Percentiles rank a stretch among this genome's conserved stretches.
Conservation (phyloP, 768 basidiomycete species). For the Russula olivacea region DNA sequence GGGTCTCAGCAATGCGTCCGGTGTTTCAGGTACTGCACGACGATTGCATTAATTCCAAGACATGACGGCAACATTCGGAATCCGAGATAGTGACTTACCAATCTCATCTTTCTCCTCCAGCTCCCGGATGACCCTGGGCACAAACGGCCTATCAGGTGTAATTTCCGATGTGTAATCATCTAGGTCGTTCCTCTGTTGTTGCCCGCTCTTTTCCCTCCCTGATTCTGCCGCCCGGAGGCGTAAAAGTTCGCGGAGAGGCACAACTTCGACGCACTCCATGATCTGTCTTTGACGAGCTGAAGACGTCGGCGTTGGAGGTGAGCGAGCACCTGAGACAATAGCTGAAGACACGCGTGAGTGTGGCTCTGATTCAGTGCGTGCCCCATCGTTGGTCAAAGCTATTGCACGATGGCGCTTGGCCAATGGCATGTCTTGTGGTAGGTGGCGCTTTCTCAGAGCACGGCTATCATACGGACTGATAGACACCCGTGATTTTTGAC, state of each 20-base stretch:
- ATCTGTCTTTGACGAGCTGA: not conserved
- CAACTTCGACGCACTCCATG: conserved; percentile 21
- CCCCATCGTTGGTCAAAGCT: not conserved
- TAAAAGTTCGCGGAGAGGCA: conserved; percentile 1
- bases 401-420: conserved; percentile 5
- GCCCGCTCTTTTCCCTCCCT: not conserved
- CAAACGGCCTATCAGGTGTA: conserved; percentile 11
- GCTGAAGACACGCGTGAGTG: not conserved
- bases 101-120: conserved; percentile 13
- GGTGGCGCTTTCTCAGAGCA: not conserved
- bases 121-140: conserved; percentile 3
- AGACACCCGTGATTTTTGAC: not conserved
- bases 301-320: not conserved
- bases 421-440: not conserved
- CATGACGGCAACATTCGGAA: not conserved
- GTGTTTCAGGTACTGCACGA: conserved; percentile 17
- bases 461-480: not conserved
- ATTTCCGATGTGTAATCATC: not conserved
- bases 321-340: not conserved
- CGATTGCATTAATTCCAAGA: not conserved
- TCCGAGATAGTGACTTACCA: not conserved
- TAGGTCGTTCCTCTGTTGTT: not conserved
- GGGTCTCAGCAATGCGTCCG: conserved; percentile 1
- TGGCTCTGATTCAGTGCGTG: not conserved
- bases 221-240: not conserved